These are phyloP conservation scores for Staphylotrichum tortipilum DNA, from an alignment of 495 filamentous ascomycete species.

Conservation along the genomic window DNA sequence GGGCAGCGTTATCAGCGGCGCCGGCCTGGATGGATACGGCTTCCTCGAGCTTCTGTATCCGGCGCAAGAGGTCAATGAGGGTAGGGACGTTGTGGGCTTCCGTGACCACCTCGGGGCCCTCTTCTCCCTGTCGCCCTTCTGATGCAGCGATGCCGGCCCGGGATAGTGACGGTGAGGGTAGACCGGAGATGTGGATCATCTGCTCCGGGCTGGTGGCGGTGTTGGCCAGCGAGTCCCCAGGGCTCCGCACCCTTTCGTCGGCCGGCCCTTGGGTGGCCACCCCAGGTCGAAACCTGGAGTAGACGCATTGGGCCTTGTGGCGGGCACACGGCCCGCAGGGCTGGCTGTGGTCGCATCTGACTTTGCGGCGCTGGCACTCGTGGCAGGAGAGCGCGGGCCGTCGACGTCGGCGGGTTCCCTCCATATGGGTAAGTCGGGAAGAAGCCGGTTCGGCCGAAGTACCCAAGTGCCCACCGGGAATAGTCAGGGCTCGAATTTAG, in stretches of 20 bases:
- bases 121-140: too few species aligned
- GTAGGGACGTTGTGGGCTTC: not conserved
- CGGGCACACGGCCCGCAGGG: not conserved
- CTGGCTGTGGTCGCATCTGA: not conserved
- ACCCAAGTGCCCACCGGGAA: too few species aligned
- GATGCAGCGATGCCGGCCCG: too few species aligned
- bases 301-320: not conserved
- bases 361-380: not conserved
- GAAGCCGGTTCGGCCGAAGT: too few species aligned
- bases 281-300: not conserved
- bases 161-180: too few species aligned
- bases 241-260: not conserved
- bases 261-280: not conserved
- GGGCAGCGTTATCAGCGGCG: not conserved
- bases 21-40: not conserved
- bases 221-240: too few species aligned
- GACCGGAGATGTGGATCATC: too few species aligned
- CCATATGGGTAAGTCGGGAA: too few species aligned
- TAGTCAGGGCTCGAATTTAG: too few species aligned
- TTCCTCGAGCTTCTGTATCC: not conserved
- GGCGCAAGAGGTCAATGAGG: not conserved
- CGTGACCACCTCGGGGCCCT: not conserved
- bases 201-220: too few species aligned
- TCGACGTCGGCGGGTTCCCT: not conserved
- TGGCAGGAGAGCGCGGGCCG: not conserved